These are phyloP conservation scores for Halenospora varia DNA, from an alignment of 495 filamentous ascomycete species.

Conservation along the genomic window DNA sequence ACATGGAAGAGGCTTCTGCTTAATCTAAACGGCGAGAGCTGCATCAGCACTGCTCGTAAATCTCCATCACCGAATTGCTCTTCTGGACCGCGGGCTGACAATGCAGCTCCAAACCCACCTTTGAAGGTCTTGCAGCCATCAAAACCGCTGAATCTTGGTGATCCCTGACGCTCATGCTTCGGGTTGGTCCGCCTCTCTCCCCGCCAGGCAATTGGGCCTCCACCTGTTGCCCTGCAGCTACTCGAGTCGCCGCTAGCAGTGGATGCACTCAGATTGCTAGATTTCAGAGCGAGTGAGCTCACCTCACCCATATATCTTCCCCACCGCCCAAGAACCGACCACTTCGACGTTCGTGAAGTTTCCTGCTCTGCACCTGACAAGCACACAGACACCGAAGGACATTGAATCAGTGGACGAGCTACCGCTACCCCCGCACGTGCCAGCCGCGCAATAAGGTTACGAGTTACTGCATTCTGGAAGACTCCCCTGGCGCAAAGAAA, in stretches of 20 bases:
- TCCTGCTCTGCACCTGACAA: not conserved
- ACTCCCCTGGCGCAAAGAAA: not conserved
- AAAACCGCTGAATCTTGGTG: not conserved
- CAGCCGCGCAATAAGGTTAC: too few species aligned
- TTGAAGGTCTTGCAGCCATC: not conserved
- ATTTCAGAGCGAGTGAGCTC: not conserved
- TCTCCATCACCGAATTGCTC: too few species aligned
- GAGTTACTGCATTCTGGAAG: too few species aligned
- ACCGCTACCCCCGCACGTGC: not conserved
- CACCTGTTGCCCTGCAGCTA: too few species aligned
- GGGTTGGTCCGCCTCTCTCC: not conserved
- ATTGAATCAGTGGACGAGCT: too few species aligned
- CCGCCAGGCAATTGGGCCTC: not conserved
- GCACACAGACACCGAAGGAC: too few species aligned
- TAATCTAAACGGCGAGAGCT: too few species aligned
- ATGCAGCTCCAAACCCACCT: not conserved
- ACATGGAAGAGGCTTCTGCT: too few species aligned
- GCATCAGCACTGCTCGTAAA: too few species aligned
- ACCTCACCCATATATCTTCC: not conserved
- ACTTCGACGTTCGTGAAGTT: not conserved
- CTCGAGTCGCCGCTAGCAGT: too few species aligned
- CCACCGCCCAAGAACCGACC: not conserved
- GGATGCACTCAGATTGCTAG: too few species aligned
- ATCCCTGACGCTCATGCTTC: not conserved
- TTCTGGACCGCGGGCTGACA: not conserved